Evolutionary conservation across 2,329 filamentous ascomycete genomes (phyloP).

Genomic region (Trichophyton simii): DNA sequence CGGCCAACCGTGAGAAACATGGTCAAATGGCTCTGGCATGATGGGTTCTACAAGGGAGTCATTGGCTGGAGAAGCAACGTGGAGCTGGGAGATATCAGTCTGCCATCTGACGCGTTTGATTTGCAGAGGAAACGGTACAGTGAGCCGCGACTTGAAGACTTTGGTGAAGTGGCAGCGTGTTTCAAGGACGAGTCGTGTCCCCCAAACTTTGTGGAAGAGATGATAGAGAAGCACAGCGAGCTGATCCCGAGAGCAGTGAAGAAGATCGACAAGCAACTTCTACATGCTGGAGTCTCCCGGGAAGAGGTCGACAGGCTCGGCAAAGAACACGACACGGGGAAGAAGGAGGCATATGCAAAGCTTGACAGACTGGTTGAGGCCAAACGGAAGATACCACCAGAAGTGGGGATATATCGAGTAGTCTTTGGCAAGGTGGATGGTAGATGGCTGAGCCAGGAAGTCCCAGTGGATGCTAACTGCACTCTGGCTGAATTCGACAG

Average conservation of each 20-base stretch:
- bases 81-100: neutral
- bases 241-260: constrained; percentile 9
- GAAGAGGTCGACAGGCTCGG: constrained; percentile 9
- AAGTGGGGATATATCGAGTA: neutral
- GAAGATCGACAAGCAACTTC: constrained; percentile 9
- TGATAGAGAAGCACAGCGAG: constrained; percentile 7
- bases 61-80: constrained; percentile 11
- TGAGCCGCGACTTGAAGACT: neutral
- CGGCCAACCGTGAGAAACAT: constrained; percentile 10
- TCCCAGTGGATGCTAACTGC: neutral
- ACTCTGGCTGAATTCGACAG: neutral
- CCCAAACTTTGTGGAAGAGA: constrained; percentile 7
- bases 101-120: neutral
- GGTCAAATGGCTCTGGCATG: constrained; percentile 12
- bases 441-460: neutral
- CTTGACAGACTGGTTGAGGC: neutral
- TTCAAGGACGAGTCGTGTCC: neutral
- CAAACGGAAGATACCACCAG: neutral
- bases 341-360: neutral
- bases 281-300: constrained; percentile 5
- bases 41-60: constrained; percentile 10
- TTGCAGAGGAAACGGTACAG: neutral
- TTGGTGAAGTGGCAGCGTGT: neutral
- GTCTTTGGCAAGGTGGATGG: neutral
- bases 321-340: neutral